A percentile compares a stretch with the other conserved stretches of the same genome.
phyloP scores from a whole-genome alignment of 306 rosid genomes.

The Sindora glabra region DNA sequence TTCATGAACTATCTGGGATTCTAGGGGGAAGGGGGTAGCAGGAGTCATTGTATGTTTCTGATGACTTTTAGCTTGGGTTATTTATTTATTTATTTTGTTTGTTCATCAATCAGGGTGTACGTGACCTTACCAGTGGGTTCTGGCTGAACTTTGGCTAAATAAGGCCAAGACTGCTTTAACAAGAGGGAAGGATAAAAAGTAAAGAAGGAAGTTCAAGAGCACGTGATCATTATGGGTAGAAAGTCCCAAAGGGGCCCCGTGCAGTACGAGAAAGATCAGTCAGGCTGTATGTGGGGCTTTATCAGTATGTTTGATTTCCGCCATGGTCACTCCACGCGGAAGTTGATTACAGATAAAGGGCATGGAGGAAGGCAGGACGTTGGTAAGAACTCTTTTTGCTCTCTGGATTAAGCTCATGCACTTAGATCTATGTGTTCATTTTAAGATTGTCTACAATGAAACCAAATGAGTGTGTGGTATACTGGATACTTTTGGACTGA shows the following conservation, averaged over 20 bases:
- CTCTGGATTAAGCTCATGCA: background rate
- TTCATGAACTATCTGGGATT: slow-evolving; percentile 10
- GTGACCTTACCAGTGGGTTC: slow-evolving; percentile 22
- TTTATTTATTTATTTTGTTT: no score
- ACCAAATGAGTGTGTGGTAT: background rate
- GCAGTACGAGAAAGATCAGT: slow-evolving; percentile 77
- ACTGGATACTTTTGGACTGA: background rate
- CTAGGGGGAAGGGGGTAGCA: background rate
- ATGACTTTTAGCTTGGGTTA: no score
- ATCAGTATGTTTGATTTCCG: slow-evolving; percentile 91
- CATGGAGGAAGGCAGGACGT: slow-evolving; percentile 45
- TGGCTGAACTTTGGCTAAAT: slow-evolving; percentile 1
- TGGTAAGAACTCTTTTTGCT: slow-evolving; percentile 45
- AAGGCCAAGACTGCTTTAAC: slow-evolving; percentile 11
- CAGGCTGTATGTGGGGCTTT: slow-evolving; percentile 98
- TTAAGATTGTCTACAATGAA: background rate
- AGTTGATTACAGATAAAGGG: slow-evolving; percentile 70
- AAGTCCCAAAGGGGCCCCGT: slow-evolving; percentile 61
- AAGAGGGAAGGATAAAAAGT: no score
- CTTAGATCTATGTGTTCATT: background rate
- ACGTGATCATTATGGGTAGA: slow-evolving; percentile 49
- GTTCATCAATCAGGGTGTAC: slow-evolving; percentile 22
- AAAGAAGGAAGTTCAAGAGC: slow-evolving; percentile 10
- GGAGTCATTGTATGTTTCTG: background rate
- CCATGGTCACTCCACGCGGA: slow-evolving; percentile 61